Conservation (phyloP, 2,329 filamentous ascomycete species). For the Dendryphion nanum region DNA sequence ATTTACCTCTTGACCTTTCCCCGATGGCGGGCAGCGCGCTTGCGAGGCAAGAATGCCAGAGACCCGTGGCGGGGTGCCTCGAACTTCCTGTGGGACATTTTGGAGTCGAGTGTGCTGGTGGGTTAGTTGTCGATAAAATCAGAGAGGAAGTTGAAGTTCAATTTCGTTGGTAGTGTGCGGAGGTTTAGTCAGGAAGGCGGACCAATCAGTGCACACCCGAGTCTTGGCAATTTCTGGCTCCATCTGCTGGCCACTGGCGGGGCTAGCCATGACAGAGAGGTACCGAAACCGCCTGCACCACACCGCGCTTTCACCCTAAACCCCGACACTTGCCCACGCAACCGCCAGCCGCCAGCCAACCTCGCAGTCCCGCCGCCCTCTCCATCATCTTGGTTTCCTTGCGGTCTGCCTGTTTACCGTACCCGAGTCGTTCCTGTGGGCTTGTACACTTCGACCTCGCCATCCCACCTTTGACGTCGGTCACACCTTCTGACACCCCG, state of each 20-base stretch:
- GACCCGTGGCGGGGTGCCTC: slow-evolving; percentile 91
- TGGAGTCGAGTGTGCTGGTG: slow-evolving; percentile 33
- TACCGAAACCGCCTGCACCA: too few species aligned
- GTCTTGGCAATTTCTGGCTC: slow-evolving; percentile 1
- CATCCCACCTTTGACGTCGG: slow-evolving; percentile 23
- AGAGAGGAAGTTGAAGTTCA: too few species aligned
- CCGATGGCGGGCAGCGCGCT: slow-evolving; percentile 90
- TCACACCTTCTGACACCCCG: slow-evolving; percentile 10
- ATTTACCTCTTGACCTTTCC: slow-evolving; percentile 98
- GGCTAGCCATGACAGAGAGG: too few species aligned
- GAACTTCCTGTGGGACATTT: slow-evolving; percentile 64
- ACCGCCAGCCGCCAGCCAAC: too few species aligned
- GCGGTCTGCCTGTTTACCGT: too few species aligned
- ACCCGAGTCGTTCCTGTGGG: slow-evolving; percentile 19
- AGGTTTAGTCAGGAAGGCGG: too few species aligned
- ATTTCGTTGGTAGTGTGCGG: too few species aligned
- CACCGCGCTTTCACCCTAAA: too few species aligned
- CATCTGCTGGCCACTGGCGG: too few species aligned
- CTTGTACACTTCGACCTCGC: slow-evolving; percentile 17
- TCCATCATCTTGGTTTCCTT: slow-evolving; percentile 15
- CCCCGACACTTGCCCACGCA: too few species aligned
- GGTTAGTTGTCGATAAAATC: slow-evolving; percentile 23
- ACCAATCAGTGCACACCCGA: background rate
- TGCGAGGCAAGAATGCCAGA: slow-evolving; percentile 61
- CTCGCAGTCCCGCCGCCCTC: slow-evolving; percentile 18